Conservation (phyloP, 345 rosid species). For the Eucalyptus decipiens region DNA sequence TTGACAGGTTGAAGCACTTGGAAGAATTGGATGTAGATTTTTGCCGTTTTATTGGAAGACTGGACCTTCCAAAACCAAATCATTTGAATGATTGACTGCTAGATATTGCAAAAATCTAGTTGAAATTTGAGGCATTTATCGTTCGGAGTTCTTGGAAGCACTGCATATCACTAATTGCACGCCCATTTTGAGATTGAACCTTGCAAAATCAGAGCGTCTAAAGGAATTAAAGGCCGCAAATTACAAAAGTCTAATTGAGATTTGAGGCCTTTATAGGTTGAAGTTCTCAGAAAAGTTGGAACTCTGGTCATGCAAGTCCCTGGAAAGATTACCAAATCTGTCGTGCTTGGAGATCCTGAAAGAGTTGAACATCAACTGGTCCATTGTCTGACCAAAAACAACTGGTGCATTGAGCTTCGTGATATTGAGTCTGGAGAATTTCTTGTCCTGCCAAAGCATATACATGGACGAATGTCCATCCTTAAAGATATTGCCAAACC, state of each 20-base stretch:
- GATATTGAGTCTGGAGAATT: not conserved
- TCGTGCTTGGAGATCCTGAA: no score
- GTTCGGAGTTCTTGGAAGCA: not conserved
- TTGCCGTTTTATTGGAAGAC: not conserved
- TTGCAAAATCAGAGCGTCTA: not conserved
- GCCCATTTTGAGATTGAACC: not conserved
- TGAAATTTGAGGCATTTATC: no score
- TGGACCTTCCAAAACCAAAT: not conserved
- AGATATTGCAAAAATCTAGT: no score
- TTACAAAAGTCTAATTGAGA: not conserved
- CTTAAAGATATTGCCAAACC: not conserved
- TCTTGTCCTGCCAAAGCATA: not conserved
- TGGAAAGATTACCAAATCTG: not conserved
- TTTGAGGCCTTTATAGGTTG: rapidly evolving
- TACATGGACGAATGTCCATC: not conserved
- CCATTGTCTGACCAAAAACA: no score
- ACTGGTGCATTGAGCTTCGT: no score
- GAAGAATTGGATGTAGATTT: not conserved
- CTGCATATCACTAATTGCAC: not conserved
- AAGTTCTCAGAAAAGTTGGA: no score
- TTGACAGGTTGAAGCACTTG: not conserved
- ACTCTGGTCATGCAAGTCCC: not conserved
- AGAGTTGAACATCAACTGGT: not conserved
- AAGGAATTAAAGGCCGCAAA: not conserved
- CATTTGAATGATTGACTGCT: rapidly evolving